Base-by-base conservation (phyloP, 2,329 filamentous ascomycete species). In the Aureobasidium melanogenum region DNA sequence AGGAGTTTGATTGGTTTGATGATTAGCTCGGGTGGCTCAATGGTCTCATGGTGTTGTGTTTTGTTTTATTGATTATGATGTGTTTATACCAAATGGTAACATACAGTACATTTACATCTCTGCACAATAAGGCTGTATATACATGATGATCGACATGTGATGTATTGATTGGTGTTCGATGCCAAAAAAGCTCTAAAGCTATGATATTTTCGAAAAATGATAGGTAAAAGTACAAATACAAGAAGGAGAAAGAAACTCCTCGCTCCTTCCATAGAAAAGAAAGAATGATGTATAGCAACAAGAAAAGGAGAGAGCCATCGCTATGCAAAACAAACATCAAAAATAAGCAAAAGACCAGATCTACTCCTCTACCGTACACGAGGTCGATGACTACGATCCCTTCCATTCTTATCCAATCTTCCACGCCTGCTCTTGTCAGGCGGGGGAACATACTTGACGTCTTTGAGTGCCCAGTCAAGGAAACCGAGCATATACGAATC, bases 401-500 rank as follows among this genome's bases (percentile, higher is more conserved):
- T 65, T 8, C 72, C 72, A 62, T 73, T 67, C 64, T 69, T 71
- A 63, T 74, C 71, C 63, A 72, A 55, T 62, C 66, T 54, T n/a
- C 63, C 64, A 22, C 63, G 61, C 26, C 64, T 66, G 38, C 52
- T 70, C 61, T 68, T 66, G 39, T 69, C 69, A 36, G 67, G 66
- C 43, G 72, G 71, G 57, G 71, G 71, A 39, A 71, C 68, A 56
- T 73, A 73, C n/a, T 67, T 65, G 63, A 69, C 68, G 34, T 66
- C 66, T 59, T 68, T 67, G 44, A 72, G 60, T 48, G 63, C 57
- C 48, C 48, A 61, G 54, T 63, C 56, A 64, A 74, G 67, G 57
- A 67, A 68, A 52, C 64, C 63, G 54, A 75, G 67, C 73, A 75
- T 75, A 59, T 70, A 76, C 15, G 64, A 88, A 1, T 96, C 96